Conservation (phyloP, 2,329 filamentous ascomycete genomes). For the Exutisphaerella laricina region DNA sequence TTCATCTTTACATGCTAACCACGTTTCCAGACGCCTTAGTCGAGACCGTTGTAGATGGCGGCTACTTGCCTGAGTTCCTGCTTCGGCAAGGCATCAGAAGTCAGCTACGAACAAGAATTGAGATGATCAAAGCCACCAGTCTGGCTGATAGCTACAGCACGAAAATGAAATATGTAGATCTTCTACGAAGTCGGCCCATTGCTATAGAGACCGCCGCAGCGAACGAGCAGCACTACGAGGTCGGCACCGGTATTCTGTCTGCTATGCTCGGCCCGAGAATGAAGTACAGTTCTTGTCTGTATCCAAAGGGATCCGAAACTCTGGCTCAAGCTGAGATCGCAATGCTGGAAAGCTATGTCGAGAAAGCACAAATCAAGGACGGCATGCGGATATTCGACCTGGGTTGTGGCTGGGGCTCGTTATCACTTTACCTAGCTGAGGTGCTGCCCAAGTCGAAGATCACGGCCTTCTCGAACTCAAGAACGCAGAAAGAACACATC, state of each 20-base stretch:
- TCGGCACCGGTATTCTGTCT: constrained; percentile 58
- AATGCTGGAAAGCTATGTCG: constrained; percentile 60
- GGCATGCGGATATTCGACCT: constrained; percentile 59
- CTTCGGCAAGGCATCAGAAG: constrained; percentile 61
- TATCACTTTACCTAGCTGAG: constrained; percentile 60
- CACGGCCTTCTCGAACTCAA: constrained; percentile 64
- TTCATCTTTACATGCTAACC: constrained; percentile 4
- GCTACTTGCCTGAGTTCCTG: constrained; percentile 57
- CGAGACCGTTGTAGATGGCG: constrained; percentile 59
- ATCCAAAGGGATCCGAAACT: constrained; percentile 57
- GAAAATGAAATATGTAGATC: constrained; percentile 60
- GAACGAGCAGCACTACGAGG: constrained; percentile 68
- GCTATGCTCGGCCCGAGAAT: constrained; percentile 61
- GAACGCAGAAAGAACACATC: constrained; percentile 63
- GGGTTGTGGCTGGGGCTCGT: constrained; percentile 65
- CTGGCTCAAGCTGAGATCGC: constrained; percentile 60
- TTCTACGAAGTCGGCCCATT: constrained; percentile 56
- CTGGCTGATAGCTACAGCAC: constrained; percentile 50
- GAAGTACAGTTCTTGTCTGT: constrained; percentile 67
- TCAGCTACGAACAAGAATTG: constrained; percentile 58
- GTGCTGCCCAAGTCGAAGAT: constrained; percentile 56
- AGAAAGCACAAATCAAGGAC: constrained; percentile 54
- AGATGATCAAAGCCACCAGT: constrained; percentile 50
- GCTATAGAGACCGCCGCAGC: constrained; percentile 62
- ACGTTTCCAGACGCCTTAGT: constrained; percentile 29